Conservation (phyloP, 371 early-diverging fungal genomes). For the Lichtheimia corymbifera region DNA sequence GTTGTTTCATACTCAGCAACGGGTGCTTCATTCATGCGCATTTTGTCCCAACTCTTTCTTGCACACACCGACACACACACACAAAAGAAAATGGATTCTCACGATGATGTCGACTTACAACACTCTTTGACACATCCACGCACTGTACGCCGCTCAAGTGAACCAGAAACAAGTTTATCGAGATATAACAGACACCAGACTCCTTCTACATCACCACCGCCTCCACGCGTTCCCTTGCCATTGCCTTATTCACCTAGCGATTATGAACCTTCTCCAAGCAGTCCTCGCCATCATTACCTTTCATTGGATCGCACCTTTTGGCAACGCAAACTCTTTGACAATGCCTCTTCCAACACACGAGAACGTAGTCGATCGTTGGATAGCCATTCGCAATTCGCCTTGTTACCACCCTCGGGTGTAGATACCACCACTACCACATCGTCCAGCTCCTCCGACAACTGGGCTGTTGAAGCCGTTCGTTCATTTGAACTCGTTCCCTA, state of each 20-base stretch:
- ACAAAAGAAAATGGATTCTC: too few relatives aligned
- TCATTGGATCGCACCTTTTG: slow-evolving; percentile 9
- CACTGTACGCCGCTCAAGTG: slow-evolving; percentile 11
- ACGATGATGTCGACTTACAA: too few relatives aligned
- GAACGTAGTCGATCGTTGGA: slow-evolving; percentile 29
- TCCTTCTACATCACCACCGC: neutral
- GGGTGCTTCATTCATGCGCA: too few relatives aligned
- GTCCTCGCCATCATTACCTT: slow-evolving; percentile 35
- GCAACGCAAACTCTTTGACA: slow-evolving; percentile 4
- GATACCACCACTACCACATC: neutral
- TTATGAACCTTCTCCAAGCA: slow-evolving; percentile 36
- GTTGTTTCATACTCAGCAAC: too few relatives aligned
- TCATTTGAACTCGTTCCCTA: slow-evolving; percentile 50
- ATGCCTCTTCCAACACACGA: slow-evolving; percentile 12
- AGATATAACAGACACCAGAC: neutral
- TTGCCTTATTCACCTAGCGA: slow-evolving; percentile 48
- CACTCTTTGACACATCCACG: neutral
- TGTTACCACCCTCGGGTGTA: neutral
- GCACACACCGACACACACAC: too few relatives aligned
- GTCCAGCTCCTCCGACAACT: neutral
- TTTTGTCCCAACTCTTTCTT: too few relatives aligned
- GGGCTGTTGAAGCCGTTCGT: slow-evolving; percentile 6
- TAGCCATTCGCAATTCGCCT: slow-evolving; percentile 6
- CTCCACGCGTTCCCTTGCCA: slow-evolving; percentile 41
- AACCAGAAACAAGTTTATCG: slow-evolving; percentile 6